A percentile compares a stretch with the other conserved stretches of the same genome.
Evolutionary conservation across 2,329 filamentous ascomycete species (phyloP).

Genomic region (Ceratocystis destructans): DNA sequence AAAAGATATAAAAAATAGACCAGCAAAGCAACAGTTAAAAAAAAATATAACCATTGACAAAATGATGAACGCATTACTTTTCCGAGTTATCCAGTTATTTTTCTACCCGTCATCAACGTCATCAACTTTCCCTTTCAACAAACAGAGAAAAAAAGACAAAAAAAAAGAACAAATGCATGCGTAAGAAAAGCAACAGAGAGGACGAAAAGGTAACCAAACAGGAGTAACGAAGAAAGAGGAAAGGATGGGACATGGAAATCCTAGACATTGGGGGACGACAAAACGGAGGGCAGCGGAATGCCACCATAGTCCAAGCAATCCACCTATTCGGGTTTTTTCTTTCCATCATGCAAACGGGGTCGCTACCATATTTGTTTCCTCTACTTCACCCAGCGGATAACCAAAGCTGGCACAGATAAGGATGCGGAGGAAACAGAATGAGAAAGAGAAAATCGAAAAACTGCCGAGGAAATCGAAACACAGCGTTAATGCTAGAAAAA

Average conservation of each 20-base stretch:
- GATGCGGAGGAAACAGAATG: conserved; percentile 4
- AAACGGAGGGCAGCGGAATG: conserved; percentile 11
- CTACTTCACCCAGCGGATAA: background rate
- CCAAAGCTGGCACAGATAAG: conserved; percentile 18
- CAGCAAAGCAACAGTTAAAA: background rate
- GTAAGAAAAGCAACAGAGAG: background rate
- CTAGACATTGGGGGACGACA: background rate
- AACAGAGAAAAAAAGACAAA: background rate
- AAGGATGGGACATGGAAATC: background rate
- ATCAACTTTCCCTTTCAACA: conserved; percentile 6
- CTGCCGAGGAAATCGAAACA: conserved; percentile 19
- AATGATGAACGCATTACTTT: conserved; percentile 14
- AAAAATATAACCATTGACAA: conserved; percentile 5
- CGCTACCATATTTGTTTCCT: background rate
- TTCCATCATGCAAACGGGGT: background rate
- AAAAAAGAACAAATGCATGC: background rate
- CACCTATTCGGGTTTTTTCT: too few relatives aligned
- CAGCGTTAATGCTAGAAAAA: conserved; percentile 21
- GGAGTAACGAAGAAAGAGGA: background rate
- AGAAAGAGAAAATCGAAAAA: conserved; percentile 10
- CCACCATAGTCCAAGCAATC: background rate
- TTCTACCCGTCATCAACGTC: conserved; percentile 11
- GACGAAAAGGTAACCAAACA: background rate
- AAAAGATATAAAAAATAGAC: background rate
- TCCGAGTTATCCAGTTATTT: conserved; percentile 14